These are phyloP conservation scores for Decorospora gaudefroyi DNA, from an alignment of 2,329 filamentous ascomycete species.

Conservation along the genomic window DNA sequence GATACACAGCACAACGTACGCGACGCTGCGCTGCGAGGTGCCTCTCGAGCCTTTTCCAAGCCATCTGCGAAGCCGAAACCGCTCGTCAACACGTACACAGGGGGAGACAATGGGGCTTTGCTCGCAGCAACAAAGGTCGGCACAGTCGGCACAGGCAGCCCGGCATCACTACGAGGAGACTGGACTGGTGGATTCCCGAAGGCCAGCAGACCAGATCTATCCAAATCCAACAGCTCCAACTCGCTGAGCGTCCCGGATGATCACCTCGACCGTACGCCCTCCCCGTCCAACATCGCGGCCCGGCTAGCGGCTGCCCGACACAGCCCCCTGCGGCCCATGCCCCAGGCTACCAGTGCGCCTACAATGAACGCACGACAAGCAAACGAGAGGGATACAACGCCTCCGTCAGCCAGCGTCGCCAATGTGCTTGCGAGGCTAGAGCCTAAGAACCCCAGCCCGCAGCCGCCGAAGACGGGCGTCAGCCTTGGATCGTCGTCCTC, in stretches of 20 bases:
- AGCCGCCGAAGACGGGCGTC: slow-evolving; percentile 21
- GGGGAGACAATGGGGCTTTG: slow-evolving; percentile 50
- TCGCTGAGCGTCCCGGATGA: slow-evolving; percentile 39
- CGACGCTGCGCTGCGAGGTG: slow-evolving; percentile 56
- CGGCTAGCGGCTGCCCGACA: slow-evolving; percentile 66
- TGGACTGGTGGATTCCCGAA: slow-evolving; percentile 40
- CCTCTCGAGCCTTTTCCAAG: slow-evolving; percentile 55
- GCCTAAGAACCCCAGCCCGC: slow-evolving; percentile 22
- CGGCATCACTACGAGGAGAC: slow-evolving; percentile 34
- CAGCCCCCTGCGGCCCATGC: slow-evolving; percentile 49
- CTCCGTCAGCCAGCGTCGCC: slow-evolving; percentile 42
- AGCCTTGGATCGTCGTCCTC: slow-evolving; percentile 27
- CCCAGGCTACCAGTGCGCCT: slow-evolving; percentile 17
- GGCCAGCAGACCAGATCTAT: slow-evolving; percentile 30
- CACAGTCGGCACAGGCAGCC: slow-evolving; percentile 43
- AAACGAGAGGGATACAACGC: slow-evolving; percentile 38
- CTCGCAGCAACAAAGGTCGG: slow-evolving; percentile 53
- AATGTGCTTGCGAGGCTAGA: slow-evolving; percentile 41
- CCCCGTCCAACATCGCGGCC: slow-evolving; percentile 65
- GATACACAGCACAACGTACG: slow-evolving; percentile 46
- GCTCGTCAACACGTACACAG: slow-evolving; percentile 47
- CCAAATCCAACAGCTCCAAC: slow-evolving; percentile 39
- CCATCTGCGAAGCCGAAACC: slow-evolving; percentile 50
- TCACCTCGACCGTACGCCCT: slow-evolving; percentile 49
- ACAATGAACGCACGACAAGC: slow-evolving; percentile 29